Evolutionary conservation across 1,284 basidiomycete species (phyloP).

Genomic region (Rhodofomes roseus): DNA sequence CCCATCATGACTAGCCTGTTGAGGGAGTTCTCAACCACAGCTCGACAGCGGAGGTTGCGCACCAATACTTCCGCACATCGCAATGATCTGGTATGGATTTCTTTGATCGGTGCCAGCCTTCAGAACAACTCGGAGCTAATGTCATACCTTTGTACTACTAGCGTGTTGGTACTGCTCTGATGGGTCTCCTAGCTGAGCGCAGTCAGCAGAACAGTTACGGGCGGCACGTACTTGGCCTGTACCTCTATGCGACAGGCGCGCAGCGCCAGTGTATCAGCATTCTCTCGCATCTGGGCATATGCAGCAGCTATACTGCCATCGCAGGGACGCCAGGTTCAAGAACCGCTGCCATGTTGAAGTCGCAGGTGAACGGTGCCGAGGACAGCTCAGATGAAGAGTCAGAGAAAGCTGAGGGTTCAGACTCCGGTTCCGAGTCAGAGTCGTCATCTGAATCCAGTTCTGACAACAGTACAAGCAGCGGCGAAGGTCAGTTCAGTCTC

Average conservation of each 20-base stretch:
- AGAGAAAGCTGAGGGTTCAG: no score
- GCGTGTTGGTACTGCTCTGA: neutral
- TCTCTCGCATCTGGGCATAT: constrained; percentile 22
- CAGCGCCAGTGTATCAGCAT: constrained; percentile 28
- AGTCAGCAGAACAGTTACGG: constrained; percentile 29
- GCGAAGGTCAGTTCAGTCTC: no score
- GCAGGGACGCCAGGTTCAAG: neutral
- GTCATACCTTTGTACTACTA: neutral
- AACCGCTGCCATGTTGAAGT: no score
- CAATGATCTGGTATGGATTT: neutral
- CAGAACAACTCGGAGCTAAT: neutral
- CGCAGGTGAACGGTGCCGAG: no score
- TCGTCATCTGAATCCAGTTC: no score
- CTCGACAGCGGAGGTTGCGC: neutral
- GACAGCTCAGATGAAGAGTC: no score
- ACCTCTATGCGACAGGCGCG: constrained; percentile 30
- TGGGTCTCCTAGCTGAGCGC: constrained; percentile 4
- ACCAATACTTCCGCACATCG: neutral
- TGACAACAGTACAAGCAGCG: no score
- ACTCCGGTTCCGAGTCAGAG: no score
- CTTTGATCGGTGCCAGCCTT: no score
- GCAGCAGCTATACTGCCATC: constrained; percentile 24
- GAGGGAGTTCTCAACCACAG: neutral
- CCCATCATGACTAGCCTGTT: neutral
- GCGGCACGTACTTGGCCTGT: constrained; percentile 25